These are phyloP conservation scores for Entomortierella chlamydospora DNA, from an alignment of 192 early-diverging fungal genomes.

Conservation along the genomic window DNA sequence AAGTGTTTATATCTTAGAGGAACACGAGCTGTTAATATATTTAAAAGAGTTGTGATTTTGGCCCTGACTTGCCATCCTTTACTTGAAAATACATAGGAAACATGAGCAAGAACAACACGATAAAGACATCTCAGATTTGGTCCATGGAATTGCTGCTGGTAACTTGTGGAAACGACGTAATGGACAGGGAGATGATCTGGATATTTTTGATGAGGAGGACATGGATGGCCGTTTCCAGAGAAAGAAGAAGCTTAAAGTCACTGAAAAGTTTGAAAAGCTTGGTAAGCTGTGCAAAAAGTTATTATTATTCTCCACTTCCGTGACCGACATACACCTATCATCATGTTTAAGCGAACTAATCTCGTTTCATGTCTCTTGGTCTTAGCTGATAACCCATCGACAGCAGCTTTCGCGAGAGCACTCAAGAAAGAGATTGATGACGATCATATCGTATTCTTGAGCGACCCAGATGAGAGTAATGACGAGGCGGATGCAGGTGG, in stretches of 20 bases:
- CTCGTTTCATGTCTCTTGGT: background rate
- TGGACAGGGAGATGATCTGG: conserved; percentile 42
- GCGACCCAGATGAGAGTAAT: conserved; percentile 41
- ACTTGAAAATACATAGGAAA: too few species aligned
- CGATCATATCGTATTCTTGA: conserved; percentile 43
- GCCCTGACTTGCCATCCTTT: too few species aligned
- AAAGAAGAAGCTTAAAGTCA: conserved; percentile 49
- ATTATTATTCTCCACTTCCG: too few species aligned
- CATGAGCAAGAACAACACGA: conserved; percentile 43
- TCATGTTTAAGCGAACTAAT: too few species aligned
- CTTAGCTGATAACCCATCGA: conserved; percentile 39
- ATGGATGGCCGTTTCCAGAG: conserved; percentile 45
- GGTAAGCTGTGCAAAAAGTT: too few species aligned
- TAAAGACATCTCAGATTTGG: conserved; percentile 43
- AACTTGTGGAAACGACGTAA: conserved; percentile 50
- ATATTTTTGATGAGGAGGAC: conserved; percentile 45
- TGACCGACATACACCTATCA: too few species aligned
- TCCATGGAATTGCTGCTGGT: conserved; percentile 47
- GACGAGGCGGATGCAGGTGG: conserved; percentile 3
- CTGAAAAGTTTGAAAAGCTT: conserved; percentile 49
- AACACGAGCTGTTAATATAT: too few species aligned
- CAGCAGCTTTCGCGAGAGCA: conserved; percentile 44
- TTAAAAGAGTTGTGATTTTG: too few species aligned
- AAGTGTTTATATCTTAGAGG: conserved; percentile 7
- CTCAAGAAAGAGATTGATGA: conserved; percentile 39